Percentiles rank a stretch among this genome's conserved stretches.
phyloP scores from a whole-genome alignment of 305 asterid genomes.

The Solanum hybrid region DNA sequence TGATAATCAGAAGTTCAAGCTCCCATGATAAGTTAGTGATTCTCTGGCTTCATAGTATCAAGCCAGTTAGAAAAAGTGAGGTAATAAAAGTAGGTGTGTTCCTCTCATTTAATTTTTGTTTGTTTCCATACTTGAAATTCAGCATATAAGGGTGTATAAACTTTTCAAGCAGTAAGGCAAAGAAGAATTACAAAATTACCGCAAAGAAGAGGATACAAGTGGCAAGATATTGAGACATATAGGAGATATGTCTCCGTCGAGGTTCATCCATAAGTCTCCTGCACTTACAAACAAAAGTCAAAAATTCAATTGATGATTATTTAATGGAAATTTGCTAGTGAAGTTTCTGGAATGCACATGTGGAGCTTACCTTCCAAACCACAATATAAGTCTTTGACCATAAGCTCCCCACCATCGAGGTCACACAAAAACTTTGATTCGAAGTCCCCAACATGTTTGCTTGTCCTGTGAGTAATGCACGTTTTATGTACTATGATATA shows the following conservation, averaged over 20 bases:
- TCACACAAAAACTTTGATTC: conserved; percentile 65
- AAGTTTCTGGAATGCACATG: conserved; percentile 1
- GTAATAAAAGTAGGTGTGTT: neutral
- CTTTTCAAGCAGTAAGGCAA: neutral
- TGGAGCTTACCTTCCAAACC: conserved; percentile 54
- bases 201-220: conserved; percentile 50
- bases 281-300: conserved; percentile 16
- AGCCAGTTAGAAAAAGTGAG: neutral
- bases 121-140: neutral
- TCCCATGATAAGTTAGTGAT: neutral
- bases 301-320: neutral
- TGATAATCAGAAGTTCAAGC: neutral
- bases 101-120: neutral
- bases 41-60: neutral
- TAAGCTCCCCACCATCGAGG: conserved; percentile 45
- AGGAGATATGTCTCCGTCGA: conserved; percentile 88
- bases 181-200: conserved; percentile 32
- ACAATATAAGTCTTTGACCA: conserved; percentile 33
- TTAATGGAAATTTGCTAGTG: neutral
- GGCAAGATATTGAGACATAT: conserved; percentile 72
- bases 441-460: conserved; percentile 57
- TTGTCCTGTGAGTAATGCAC: conserved; percentile 38
- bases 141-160: neutral
- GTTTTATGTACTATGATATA: neutral
- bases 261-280: conserved; percentile 95